phyloP scores from a whole-genome alignment of 2,329 filamentous ascomycete genomes.

The Geosmithia flava region DNA sequence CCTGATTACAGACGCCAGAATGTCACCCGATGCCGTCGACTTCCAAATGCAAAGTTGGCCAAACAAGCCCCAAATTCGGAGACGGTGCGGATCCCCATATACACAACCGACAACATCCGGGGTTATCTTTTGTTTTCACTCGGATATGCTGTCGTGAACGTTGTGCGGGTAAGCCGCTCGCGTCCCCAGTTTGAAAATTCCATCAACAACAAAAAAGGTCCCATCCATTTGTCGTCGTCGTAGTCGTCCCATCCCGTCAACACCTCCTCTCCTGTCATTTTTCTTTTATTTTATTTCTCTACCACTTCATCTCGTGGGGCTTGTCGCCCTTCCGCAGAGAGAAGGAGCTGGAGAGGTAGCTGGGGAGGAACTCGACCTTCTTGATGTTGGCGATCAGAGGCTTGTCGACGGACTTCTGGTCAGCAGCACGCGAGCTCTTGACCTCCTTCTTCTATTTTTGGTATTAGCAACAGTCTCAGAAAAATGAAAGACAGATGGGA shows the following conservation, averaged over 20 bases:
- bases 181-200: too few species aligned
- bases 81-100: constrained; percentile 5
- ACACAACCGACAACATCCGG: too few species aligned
- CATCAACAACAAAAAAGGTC: too few species aligned
- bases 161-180: too few species aligned
- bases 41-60: constrained; percentile 52
- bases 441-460: constrained; percentile 81
- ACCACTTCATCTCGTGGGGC: constrained; percentile 99
- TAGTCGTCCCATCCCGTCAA: constrained; percentile 3
- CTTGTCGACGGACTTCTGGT: constrained; percentile 99
- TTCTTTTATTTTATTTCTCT: constrained; percentile 28
- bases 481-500: not conserved
- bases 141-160: too few species aligned
- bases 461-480: constrained; percentile 18
- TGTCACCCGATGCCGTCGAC: constrained; percentile 51
- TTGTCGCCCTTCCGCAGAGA: constrained; percentile 98
- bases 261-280: not conserved
- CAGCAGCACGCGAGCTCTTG: constrained; percentile 78
- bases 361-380: constrained; percentile 89
- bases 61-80: constrained; percentile 43
- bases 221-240: not conserved
- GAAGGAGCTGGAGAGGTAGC: constrained; percentile 93
- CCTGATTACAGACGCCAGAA: constrained; percentile 56
- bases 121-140: too few species aligned
- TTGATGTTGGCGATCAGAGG: constrained; percentile 89